Conservation (phyloP, 179 eudicot species). For the Camellia oleifera region DNA sequence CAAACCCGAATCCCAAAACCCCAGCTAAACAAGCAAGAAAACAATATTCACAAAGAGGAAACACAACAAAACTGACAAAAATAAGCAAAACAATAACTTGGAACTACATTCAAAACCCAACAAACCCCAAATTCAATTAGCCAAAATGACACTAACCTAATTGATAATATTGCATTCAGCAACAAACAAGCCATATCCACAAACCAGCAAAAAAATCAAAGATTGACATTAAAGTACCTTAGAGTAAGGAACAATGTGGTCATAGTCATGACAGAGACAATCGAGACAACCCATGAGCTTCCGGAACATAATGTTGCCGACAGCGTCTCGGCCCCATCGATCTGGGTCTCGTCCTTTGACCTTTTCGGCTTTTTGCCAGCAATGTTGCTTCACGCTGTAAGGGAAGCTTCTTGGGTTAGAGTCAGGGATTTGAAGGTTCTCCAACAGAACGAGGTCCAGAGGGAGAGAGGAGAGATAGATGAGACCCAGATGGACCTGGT, state of each 20-base stretch:
- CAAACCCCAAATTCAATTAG: background rate
- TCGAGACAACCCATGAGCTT: conserved; percentile 98
- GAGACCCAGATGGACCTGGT: conserved; percentile 12
- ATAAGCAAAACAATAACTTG: too few relatives aligned
- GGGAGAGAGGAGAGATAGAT: conserved; percentile 19
- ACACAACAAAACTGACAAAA: too few relatives aligned
- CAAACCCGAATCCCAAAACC: too few relatives aligned
- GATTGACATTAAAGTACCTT: conserved; percentile 39
- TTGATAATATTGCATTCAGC: conserved; percentile 1
- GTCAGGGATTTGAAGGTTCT: conserved; percentile 34
- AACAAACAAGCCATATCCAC: background rate
- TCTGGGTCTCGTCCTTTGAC: conserved; percentile 89
- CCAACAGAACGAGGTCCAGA: conserved; percentile 39
- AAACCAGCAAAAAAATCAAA: background rate
- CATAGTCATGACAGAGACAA: conserved; percentile 96
- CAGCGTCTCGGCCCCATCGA: conserved; percentile 76
- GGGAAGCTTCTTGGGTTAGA: conserved; percentile 88
- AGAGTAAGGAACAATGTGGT: conserved; percentile 88
- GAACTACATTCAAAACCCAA: background rate
- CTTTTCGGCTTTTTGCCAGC: conserved; percentile 93
- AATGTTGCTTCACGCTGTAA: conserved; percentile 78
- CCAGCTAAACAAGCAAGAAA: too few relatives aligned
- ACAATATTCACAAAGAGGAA: background rate
- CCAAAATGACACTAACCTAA: background rate
- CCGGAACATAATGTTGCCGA: conserved; percentile 75